Conservation (phyloP, 495 filamentous ascomycete species). For the Hypoxylon crocopeplum region DNA sequence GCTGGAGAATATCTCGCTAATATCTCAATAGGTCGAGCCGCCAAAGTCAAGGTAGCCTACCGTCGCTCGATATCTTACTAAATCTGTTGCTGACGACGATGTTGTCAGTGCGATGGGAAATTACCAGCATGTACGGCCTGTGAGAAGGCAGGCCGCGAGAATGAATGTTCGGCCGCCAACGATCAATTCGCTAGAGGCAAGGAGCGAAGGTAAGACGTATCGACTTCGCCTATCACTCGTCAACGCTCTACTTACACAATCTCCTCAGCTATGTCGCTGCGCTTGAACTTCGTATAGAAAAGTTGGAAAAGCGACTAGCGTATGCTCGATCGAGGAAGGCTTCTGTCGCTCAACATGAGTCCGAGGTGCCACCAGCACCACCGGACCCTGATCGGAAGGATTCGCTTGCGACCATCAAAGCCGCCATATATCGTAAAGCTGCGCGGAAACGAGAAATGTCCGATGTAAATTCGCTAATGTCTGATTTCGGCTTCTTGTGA, state of each 20-base stretch:
- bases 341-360: constrained; percentile 57
- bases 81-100: constrained; percentile 12
- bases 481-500: constrained; percentile 81
- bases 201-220: constrained; percentile 69
- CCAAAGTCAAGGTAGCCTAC: constrained; percentile 76
- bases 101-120: constrained; percentile 82
- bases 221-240: background rate
- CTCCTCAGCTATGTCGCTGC: constrained; percentile 83
- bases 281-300: constrained; percentile 85
- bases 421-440: constrained; percentile 66
- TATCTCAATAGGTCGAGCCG: constrained; percentile 64
- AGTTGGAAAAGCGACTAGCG: constrained; percentile 73
- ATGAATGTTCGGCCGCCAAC: constrained; percentile 88
- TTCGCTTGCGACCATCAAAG: constrained; percentile 63
- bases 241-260: constrained; percentile 17
- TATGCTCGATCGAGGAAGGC: constrained; percentile 66
- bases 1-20: constrained; percentile 30
- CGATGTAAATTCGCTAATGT: constrained; percentile 80
- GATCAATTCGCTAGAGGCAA: constrained; percentile 94
- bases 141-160: constrained; percentile 79
- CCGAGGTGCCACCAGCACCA: constrained; percentile 46
- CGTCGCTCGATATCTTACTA: background rate
- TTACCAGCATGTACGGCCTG: constrained; percentile 92
- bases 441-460: constrained; percentile 68
- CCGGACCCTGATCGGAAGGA: constrained; percentile 59